Evolutionary conservation across 2,329 filamentous ascomycete species (phyloP), one percentile per base, ranked within the genome.

Genomic region (Penicillium sp.): DNA sequence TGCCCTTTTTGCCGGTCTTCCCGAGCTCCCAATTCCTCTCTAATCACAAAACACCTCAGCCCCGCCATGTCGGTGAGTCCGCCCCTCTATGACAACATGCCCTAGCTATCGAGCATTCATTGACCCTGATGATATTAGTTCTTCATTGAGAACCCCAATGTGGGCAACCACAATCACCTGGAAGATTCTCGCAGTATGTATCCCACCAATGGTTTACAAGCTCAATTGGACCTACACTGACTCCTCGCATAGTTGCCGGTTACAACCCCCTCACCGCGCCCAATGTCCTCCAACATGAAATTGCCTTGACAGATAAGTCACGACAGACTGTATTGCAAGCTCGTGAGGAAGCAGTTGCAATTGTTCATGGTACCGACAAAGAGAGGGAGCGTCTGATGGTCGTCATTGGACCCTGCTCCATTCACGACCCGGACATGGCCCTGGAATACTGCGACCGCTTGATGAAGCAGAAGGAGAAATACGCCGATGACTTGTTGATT

Each of bases 261-360:
- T 93, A 96, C 84, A 96, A 96, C 74, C 93, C 91, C 68, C 82
- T 99, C 65, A 97, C 91, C 14, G 88, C 95, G 7, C 95, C 95
- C 60, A 91, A 96, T 71, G 87, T 99, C 62, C 91, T 99, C 59
- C 93, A 98, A 77, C 90, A 93, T 82, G 93, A 98, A 76, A 93
- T 99, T 69, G 80, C 84, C 39, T 65, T 76, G 66, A 75, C 77
- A 26, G 68, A 76, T 5, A 68, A 69, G 39, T 77, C 77, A n/a
- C 69, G 68, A 54, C 58, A 75, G 60, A 86, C 84, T 5, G 86
- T 88, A 35, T 75, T 87, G 45, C 71, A 79, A 52, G 85, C 81
- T 33, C 84, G 86, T 65, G 79, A 83, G 55, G 85, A 88, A 66
- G 79, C 84, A 41, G 83, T 83, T 59, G 80, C 82, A 13, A 78